These are phyloP conservation scores for Coprinellus micaceus DNA, from an alignment of 768 basidiomycete species.

Conservation along the genomic window DNA sequence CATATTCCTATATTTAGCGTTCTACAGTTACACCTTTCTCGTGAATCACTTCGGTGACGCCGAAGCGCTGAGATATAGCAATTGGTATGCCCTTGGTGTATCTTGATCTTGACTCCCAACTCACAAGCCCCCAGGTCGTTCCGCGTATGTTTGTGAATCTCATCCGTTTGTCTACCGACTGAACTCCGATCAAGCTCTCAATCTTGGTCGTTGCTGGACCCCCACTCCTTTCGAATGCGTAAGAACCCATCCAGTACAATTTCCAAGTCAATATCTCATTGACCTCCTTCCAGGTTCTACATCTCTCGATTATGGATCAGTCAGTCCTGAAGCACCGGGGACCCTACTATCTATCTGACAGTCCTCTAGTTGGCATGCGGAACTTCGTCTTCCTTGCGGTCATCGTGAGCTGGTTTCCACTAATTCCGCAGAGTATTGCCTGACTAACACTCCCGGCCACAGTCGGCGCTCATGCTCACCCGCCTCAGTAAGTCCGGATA, in stretches of 20 bases:
- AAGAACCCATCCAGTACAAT: not conserved
- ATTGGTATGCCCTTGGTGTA: not conserved
- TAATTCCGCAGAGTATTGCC: not conserved
- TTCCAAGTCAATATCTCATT: not conserved
- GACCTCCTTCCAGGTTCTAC: constrained; percentile 3
- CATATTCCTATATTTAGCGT: not conserved
- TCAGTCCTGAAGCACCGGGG: not conserved
- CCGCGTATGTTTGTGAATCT: not conserved
- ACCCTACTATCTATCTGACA: too few species aligned
- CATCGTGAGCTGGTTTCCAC: not conserved
- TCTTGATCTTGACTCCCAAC: not conserved
- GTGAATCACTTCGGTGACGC: constrained; percentile 1
- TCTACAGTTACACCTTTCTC: not conserved
- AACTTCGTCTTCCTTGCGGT: not conserved
- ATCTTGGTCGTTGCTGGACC: constrained; percentile 2
- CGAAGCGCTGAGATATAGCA: not conserved
- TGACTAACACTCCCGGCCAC: not conserved
- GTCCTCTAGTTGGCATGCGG: constrained; percentile 5
- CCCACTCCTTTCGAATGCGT: constrained; percentile 9
- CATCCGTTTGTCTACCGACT: not conserved
- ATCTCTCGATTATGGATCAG: constrained; percentile 10
- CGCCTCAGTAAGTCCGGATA: not conserved
- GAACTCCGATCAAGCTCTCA: not conserved
- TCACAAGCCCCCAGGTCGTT: not conserved
- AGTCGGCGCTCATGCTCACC: constrained; percentile 3